Percentiles rank a stretch among this genome's conserved stretches.
These are phyloP conservation scores for Leptosphaerulina australis DNA, from an alignment of 2,329 filamentous ascomycete genomes.

Conservation along the genomic window DNA sequence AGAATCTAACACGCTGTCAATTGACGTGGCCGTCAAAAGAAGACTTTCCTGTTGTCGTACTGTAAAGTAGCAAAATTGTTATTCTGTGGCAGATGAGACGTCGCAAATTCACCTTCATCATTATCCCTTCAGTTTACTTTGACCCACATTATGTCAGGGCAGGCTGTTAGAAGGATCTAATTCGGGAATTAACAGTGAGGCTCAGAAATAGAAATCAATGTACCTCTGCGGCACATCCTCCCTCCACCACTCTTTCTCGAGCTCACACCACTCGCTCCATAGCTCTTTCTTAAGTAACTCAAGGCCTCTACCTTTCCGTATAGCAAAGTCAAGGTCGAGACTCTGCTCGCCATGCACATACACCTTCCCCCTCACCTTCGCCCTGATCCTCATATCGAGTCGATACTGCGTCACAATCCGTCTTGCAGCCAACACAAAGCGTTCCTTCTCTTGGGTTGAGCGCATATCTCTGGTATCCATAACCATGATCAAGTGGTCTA, in stretches of 20 bases:
- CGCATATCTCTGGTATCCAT: conserved; percentile 15
- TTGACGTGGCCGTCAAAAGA: too few relatives aligned
- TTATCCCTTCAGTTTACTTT: too few relatives aligned
- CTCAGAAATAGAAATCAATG: conserved; percentile 15
- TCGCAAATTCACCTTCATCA: too few relatives aligned
- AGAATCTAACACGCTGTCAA: too few relatives aligned
- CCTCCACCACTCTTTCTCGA: conserved; percentile 10
- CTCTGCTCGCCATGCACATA: conserved; percentile 9
- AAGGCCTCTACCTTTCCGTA: neutral
- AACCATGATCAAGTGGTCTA: conserved; percentile 28
- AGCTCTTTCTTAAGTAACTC: conserved; percentile 1
- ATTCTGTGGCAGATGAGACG: too few relatives aligned
- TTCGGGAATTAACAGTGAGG: too few relatives aligned
- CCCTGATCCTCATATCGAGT: conserved; percentile 16
- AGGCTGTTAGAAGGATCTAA: too few relatives aligned
- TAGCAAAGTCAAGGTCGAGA: conserved; percentile 11
- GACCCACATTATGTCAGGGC: too few relatives aligned
- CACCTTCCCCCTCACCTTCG: conserved; percentile 8
- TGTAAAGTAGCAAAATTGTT: too few relatives aligned
- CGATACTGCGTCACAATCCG: conserved; percentile 30
- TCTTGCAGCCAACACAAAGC: conserved; percentile 24
- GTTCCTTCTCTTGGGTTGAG: conserved; percentile 13
- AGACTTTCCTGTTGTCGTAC: too few relatives aligned
- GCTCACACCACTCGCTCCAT: conserved; percentile 2
- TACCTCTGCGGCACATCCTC: conserved; percentile 17